Evolutionary conservation across 2,329 filamentous ascomycete species (phyloP).

Genomic region (Hawksworthiomyces lignivorus): DNA sequence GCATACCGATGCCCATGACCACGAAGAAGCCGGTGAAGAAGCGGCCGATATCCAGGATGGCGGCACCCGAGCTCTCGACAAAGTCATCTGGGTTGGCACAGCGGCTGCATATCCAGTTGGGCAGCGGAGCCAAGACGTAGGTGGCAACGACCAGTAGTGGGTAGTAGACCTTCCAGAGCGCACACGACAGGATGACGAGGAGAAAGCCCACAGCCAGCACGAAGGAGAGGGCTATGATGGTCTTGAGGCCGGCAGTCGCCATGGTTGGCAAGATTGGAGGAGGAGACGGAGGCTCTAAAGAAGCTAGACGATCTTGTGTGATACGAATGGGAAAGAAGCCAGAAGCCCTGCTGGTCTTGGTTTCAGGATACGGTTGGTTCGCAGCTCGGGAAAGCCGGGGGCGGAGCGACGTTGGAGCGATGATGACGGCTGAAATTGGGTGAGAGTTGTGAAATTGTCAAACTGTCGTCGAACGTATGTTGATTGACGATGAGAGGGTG

Average conservation of each 20-base stretch:
- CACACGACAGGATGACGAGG: conserved; percentile 95
- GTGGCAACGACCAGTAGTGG: conserved; percentile 92
- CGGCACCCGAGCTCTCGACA: conserved; percentile 73
- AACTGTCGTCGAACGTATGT: no score
- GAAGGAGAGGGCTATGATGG: conserved; percentile 97
- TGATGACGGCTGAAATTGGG: no score
- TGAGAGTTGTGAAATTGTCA: no score
- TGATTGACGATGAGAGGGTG: no score
- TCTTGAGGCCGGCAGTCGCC: conserved; percentile 87
- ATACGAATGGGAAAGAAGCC: no score
- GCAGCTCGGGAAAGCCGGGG: no score
- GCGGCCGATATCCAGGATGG: conserved; percentile 83
- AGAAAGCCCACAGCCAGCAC: conserved; percentile 98
- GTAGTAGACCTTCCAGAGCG: conserved; percentile 90
- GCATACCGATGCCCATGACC: conserved; percentile 92
- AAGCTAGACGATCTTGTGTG: no score
- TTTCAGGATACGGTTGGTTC: no score
- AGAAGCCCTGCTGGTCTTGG: no score
- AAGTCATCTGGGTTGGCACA: conserved; percentile 94
- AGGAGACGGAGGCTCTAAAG: no score
- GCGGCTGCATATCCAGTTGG: conserved; percentile 91
- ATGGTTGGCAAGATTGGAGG: conserved; percentile 31
- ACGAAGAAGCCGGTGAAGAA: conserved; percentile 95
- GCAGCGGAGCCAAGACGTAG: conserved; percentile 86
- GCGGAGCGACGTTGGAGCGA: no score